Evolutionary conservation across 2,329 filamentous ascomycete species (phyloP).

Genomic region (Hypoxylon sp.): DNA sequence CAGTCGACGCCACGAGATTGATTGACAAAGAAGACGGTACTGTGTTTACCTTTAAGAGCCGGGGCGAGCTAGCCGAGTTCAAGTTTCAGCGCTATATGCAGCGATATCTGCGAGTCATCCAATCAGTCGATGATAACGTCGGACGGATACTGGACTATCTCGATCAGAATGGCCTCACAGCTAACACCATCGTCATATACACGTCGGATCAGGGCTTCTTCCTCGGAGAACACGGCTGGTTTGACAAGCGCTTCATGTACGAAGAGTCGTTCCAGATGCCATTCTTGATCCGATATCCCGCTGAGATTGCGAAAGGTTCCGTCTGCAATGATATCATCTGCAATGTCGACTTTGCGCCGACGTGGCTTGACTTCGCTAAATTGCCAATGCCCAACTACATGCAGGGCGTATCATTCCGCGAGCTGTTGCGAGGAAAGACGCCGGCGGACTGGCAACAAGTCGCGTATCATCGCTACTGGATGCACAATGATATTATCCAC

Average conservation of each 20-base stretch:
- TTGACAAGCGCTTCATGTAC: slow-evolving; percentile 71
- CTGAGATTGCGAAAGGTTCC: slow-evolving; percentile 55
- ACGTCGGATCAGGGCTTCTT: slow-evolving; percentile 69
- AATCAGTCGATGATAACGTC: slow-evolving; percentile 66
- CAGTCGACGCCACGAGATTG: slow-evolving; percentile 49
- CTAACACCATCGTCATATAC: slow-evolving; percentile 66
- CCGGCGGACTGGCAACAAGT: slow-evolving; percentile 63
- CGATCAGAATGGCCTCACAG: slow-evolving; percentile 56
- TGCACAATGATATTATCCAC: slow-evolving; percentile 66
- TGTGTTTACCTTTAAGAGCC: slow-evolving; percentile 60
- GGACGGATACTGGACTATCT: slow-evolving; percentile 63
- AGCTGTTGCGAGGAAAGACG: slow-evolving; percentile 55
- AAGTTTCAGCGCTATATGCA: slow-evolving; percentile 71
- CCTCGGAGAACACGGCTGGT: slow-evolving; percentile 69
- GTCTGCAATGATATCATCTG: slow-evolving; percentile 63
- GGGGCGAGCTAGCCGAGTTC: slow-evolving; percentile 62
- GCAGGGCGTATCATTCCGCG: slow-evolving; percentile 63
- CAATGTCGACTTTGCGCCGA: slow-evolving; percentile 68
- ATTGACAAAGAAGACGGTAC: slow-evolving; percentile 51
- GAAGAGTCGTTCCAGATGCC: slow-evolving; percentile 70
- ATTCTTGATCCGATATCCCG: slow-evolving; percentile 63
- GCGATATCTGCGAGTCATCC: slow-evolving; percentile 66
- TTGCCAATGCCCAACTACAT: slow-evolving; percentile 62
- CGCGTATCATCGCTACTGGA: slow-evolving; percentile 69
- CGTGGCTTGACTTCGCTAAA: slow-evolving; percentile 62